phyloP scores from a whole-genome alignment of 2,329 filamentous ascomycete genomes.

The Phoma sp. region DNA sequence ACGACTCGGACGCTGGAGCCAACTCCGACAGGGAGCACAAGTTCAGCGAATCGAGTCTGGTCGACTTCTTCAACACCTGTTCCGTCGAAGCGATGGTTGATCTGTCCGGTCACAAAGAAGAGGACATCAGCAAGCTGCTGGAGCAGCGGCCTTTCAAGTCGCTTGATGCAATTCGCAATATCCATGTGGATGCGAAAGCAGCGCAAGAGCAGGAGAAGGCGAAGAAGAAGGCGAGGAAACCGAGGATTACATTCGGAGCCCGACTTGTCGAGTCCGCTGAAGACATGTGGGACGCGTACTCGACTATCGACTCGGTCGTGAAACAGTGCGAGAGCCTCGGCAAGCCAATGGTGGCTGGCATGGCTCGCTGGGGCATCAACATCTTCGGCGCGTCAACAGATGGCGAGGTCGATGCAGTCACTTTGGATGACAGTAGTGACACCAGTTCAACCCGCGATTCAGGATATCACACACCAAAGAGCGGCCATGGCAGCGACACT shows the following conservation, averaged over 20 bases:
- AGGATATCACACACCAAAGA: slow-evolving; percentile 68
- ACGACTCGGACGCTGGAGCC: slow-evolving; percentile 54
- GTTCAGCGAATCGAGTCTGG: slow-evolving; percentile 62
- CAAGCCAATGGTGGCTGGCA: slow-evolving; percentile 67
- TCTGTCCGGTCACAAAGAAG: slow-evolving; percentile 76
- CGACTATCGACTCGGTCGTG: slow-evolving; percentile 83
- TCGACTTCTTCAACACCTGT: slow-evolving; percentile 85
- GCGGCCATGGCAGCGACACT: slow-evolving; percentile 50
- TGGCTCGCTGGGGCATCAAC: slow-evolving; percentile 72
- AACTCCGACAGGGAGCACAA: slow-evolving; percentile 28
- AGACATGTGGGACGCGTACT: slow-evolving; percentile 79
- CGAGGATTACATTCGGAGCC: slow-evolving; percentile 65
- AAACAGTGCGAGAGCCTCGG: slow-evolving; percentile 76
- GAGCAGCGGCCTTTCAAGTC: slow-evolving; percentile 75
- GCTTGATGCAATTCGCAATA: slow-evolving; percentile 69
- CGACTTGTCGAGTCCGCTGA: slow-evolving; percentile 70
- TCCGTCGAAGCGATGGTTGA: slow-evolving; percentile 78
- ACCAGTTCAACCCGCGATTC: slow-evolving; percentile 62
- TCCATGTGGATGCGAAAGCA: slow-evolving; percentile 56
- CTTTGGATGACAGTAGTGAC: slow-evolving; percentile 54
- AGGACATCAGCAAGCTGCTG: slow-evolving; percentile 72
- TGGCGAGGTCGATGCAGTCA: slow-evolving; percentile 67
- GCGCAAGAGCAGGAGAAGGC: slow-evolving; percentile 35
- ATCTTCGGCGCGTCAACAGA: slow-evolving; percentile 65
- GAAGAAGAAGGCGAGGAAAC: slow-evolving; percentile 44